Base-by-base conservation (phyloP, 495 filamentous ascomycete species). In the Copromyces sp. region DNA sequence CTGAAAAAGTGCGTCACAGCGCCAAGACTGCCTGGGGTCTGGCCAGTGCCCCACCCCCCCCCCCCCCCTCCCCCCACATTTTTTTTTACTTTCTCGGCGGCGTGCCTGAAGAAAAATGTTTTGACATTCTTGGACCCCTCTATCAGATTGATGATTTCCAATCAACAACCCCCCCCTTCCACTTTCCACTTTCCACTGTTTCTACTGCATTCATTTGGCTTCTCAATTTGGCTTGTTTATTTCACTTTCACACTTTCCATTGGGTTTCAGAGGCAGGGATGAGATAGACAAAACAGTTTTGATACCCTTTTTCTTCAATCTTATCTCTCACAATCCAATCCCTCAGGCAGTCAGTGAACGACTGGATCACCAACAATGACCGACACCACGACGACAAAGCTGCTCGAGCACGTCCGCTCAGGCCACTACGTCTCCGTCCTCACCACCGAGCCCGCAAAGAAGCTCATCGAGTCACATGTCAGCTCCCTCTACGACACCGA, bases 31-130 rank as follows among this genome's bases (percentile, higher is more conserved):
- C 35, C 53, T 61, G 53, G 53, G 53, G 53, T 61, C 53, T 61
- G 53, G 44, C 3, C 53, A 68, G 72, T n/a, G n/a, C n/a, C n/a
- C n/a, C n/a, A n/a, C n/a, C n/a, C n/a, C n/a, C n/a, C n/a, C n/a
- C n/a, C n/a, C n/a, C n/a, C 78, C 79, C 79, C 79, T 80, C 78
- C 79, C 78, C 81, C 81, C 74, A 74, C 71, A 37, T 3, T 77
- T 80, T 73, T 38, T 24, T 69, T 70, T 74, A 74, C 12, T 53
- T 1, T 7, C 29, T 35, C 14, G 53, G 53, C 53, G 53, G 20
- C 14, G 6, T 32, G 53, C 53, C 29, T 61, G 53, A 61, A 59
- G 47, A 24, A 65, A 65, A 65, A 65, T 32, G 53, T 65, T 59
- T 59, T 59, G 47, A 59, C 4, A 65, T 65, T 65, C 7, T 2